Conservation (phyloP, 306 rosid genomes). For the Purshia tridentata region DNA sequence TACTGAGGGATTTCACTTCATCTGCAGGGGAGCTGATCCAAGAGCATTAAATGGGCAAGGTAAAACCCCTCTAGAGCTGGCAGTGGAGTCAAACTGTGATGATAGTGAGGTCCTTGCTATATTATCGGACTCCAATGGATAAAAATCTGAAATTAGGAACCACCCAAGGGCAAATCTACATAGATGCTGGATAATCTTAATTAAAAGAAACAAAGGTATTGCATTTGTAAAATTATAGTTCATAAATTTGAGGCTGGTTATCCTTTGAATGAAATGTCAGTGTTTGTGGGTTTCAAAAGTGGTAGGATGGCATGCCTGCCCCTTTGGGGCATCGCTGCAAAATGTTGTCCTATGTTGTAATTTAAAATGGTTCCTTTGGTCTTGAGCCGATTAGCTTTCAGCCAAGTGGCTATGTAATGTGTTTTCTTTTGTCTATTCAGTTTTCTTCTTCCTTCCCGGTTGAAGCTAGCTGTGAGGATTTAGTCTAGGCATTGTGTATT, state of each 20-base stretch:
- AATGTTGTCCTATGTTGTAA: slow-evolving; percentile 44
- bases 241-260: slow-evolving; percentile 48
- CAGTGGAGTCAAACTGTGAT: slow-evolving; percentile 62
- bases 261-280: slow-evolving; percentile 40
- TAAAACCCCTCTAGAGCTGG: slow-evolving; percentile 75
- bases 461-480: slow-evolving; percentile 65
- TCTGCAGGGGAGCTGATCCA: slow-evolving; percentile 92
- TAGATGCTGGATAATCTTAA: slow-evolving; percentile 27
- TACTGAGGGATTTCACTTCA: slow-evolving; percentile 20
- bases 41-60: slow-evolving; percentile 77
- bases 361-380: slow-evolving; percentile 61
- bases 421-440: slow-evolving; percentile 45
- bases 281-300: slow-evolving; percentile 53
- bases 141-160: slow-evolving; percentile 30
- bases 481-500: slow-evolving; percentile 46
- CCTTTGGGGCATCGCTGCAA: slow-evolving; percentile 49
- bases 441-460: slow-evolving; percentile 59
- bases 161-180: slow-evolving; percentile 28
- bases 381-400: slow-evolving; percentile 33
- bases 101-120: slow-evolving; percentile 59
- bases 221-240: slow-evolving; percentile 68
- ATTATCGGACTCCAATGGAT: slow-evolving; percentile 67
- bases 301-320: slow-evolving; percentile 70
- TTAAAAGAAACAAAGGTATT: slow-evolving; percentile 40
- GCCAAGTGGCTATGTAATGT: slow-evolving; percentile 40